These are phyloP conservation scores for Cenchrus fungigraminus DNA, from an alignment of 176 grass and related monocot species.

Conservation along the genomic window DNA sequence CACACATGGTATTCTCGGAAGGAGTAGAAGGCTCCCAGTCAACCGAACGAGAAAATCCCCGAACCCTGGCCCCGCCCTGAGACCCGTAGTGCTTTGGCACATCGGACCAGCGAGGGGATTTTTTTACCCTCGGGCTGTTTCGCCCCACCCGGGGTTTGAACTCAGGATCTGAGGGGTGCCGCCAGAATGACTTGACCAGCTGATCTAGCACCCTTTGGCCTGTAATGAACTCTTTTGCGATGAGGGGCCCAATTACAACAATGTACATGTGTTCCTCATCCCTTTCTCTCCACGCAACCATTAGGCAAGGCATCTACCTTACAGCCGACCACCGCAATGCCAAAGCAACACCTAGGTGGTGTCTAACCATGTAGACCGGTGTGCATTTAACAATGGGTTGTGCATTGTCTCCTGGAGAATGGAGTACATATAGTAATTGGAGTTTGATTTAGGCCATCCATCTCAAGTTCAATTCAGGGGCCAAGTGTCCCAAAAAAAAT, in stretches of 20 bases:
- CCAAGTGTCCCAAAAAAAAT: neutral
- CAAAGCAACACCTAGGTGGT: slow-evolving; percentile 10
- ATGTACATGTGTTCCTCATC: neutral
- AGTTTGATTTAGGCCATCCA: neutral
- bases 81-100: too few relatives aligned
- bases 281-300: neutral
- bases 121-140: too few relatives aligned
- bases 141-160: too few relatives aligned
- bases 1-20: too few relatives aligned
- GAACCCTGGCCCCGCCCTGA: too few relatives aligned
- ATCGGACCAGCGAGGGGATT: too few relatives aligned
- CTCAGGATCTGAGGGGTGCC: too few relatives aligned
- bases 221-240: neutral
- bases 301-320: neutral
- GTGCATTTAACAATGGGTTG: neutral
- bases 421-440: neutral
- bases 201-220: too few relatives aligned
- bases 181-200: too few relatives aligned
- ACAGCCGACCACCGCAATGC: too few relatives aligned
- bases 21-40: too few relatives aligned
- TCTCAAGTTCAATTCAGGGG: neutral
- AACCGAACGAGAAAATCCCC: too few relatives aligned
- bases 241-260: neutral
- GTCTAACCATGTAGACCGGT: neutral
- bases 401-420: neutral